Percentiles rank a stretch among this genome's conserved stretches.
Conservation (phyloP, 2,329 filamentous ascomycete genomes). For the Aspergillus ruber region DNA sequence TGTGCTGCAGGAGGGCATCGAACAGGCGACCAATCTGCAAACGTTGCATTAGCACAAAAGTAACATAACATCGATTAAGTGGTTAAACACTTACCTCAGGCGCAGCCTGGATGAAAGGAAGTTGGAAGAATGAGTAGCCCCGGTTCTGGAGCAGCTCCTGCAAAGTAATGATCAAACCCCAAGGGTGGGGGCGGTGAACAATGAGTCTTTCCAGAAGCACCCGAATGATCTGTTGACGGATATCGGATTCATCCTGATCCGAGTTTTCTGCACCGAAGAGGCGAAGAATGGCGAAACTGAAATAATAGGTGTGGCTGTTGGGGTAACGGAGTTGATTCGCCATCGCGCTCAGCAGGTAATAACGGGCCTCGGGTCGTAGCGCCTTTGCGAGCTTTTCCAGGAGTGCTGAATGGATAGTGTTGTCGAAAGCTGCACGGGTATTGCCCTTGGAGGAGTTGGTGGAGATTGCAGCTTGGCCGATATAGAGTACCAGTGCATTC, state of each 20-base stretch:
- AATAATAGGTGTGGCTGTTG: conserved; percentile 86
- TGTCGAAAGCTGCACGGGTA: conserved; percentile 54
- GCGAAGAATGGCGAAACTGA: conserved; percentile 76
- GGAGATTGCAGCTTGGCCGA: conserved; percentile 66
- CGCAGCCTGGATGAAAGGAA: conserved; percentile 83
- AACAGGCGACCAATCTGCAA: conserved; percentile 40
- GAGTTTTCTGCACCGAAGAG: conserved; percentile 70
- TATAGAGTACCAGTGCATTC: conserved; percentile 75
- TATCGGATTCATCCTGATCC: conserved; percentile 66
- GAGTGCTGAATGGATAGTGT: conserved; percentile 62
- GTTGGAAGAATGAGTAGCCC: conserved; percentile 83
- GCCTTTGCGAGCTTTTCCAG: conserved; percentile 72
- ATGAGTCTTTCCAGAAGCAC: conserved; percentile 82
- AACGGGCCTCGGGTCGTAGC: conserved; percentile 69
- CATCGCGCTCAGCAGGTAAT: conserved; percentile 77
- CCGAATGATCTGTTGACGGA: conserved; percentile 85
- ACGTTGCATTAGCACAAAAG: conserved; percentile 4
- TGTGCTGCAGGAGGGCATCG: conserved; percentile 40
- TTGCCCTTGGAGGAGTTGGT: conserved; percentile 54
- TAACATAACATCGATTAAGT: background rate
- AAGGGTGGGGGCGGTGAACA: conserved; percentile 87
- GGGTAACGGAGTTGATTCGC: conserved; percentile 88
- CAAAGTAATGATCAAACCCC: conserved; percentile 84
- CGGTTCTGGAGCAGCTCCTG: conserved; percentile 88
- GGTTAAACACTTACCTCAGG: conserved; percentile 61